A percentile compares a stretch with the other conserved stretches of the same genome.
Evolutionary conservation across 2,329 filamentous ascomycete genomes (phyloP).

Genomic region (Calonectria pseudoturangicola): DNA sequence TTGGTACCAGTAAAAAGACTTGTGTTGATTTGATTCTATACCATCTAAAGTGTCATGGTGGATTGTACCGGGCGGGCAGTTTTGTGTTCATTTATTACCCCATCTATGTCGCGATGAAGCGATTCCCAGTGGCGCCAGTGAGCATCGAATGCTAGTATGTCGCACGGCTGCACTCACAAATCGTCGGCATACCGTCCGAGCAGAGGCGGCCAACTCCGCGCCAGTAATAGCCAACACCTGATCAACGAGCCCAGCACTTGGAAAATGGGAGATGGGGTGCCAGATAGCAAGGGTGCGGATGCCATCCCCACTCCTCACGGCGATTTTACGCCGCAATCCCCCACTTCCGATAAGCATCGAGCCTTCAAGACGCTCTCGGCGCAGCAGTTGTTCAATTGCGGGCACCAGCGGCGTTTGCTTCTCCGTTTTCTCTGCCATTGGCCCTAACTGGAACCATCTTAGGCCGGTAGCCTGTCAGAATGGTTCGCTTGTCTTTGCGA

Average conservation of each 20-base stretch:
- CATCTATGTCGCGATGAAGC: conserved; percentile 27
- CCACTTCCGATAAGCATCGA: conserved; percentile 34
- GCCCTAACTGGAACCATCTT: conserved; percentile 21
- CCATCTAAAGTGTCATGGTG: neutral
- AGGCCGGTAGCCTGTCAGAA: conserved; percentile 23
- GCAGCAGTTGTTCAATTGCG: neutral
- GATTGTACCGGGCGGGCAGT: conserved; percentile 21
- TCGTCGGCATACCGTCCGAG: conserved; percentile 22
- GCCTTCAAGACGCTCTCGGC: neutral
- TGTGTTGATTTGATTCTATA: conserved; percentile 16
- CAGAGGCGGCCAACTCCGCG: conserved; percentile 36
- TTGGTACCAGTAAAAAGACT: neutral
- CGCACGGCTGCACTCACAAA: neutral
- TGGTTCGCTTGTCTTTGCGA: conserved; percentile 19
- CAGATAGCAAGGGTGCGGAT: conserved; percentile 21
- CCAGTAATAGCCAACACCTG: conserved; percentile 9
- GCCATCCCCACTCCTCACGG: conserved; percentile 18
- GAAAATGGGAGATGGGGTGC: conserved; percentile 38
- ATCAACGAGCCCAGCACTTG: conserved; percentile 7
- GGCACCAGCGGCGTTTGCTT: neutral
- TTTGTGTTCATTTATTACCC: conserved; percentile 34
- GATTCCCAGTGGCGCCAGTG: conserved; percentile 22
- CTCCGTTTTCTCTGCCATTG: neutral
- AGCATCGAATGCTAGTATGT: conserved; percentile 8
- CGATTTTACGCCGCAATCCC: conserved; percentile 29